phyloP scores from a whole-genome alignment of 495 filamentous ascomycete species.

The Aspergillus asperescens region DNA sequence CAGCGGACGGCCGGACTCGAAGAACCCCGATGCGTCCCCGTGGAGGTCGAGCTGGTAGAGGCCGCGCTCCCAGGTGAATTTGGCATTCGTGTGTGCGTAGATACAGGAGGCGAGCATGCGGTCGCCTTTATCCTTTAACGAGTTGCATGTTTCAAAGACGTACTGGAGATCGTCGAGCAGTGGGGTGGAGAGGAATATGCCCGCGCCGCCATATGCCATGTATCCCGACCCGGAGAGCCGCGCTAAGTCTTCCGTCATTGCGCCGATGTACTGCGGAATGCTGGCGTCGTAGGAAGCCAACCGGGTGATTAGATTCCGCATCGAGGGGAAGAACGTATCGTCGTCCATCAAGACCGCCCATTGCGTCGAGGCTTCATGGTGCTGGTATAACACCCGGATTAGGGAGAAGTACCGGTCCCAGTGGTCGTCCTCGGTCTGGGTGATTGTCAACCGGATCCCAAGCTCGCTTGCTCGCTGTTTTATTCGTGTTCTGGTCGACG shows the following conservation, averaged over 20 bases:
- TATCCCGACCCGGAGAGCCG: slow-evolving; percentile 41
- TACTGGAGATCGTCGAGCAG: slow-evolving; percentile 35
- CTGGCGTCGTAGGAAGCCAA: slow-evolving; percentile 42
- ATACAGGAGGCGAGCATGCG: slow-evolving; percentile 49
- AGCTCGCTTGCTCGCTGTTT: slow-evolving; percentile 31
- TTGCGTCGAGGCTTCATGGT: slow-evolving; percentile 33
- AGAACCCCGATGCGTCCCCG: slow-evolving; percentile 50
- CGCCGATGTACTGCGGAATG: slow-evolving; percentile 49
- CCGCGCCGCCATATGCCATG: slow-evolving; percentile 56
- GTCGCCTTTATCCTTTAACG: slow-evolving; percentile 38
- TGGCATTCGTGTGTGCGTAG: slow-evolving; percentile 43
- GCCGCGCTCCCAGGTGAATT: slow-evolving; percentile 45
- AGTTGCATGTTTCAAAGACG: slow-evolving; percentile 35
- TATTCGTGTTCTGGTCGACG: slow-evolving; percentile 18
- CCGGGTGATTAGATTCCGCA: slow-evolving; percentile 41
- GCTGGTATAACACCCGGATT: slow-evolving; percentile 27
- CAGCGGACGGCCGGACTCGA: slow-evolving; percentile 46
- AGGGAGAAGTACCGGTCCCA: slow-evolving; percentile 57
- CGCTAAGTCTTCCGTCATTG: slow-evolving; percentile 47
- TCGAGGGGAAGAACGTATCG: slow-evolving; percentile 61
- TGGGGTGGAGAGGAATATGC: slow-evolving; percentile 51
- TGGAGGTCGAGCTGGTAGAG: slow-evolving; percentile 50
- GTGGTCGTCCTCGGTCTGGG: slow-evolving; percentile 40
- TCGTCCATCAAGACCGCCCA: slow-evolving; percentile 60
- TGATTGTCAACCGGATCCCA: slow-evolving; percentile 48